A percentile compares a stretch with the other conserved stretches of the same genome.
phyloP scores from a whole-genome alignment of 2,329 filamentous ascomycete species.

The Aspergillus japonicus region DNA sequence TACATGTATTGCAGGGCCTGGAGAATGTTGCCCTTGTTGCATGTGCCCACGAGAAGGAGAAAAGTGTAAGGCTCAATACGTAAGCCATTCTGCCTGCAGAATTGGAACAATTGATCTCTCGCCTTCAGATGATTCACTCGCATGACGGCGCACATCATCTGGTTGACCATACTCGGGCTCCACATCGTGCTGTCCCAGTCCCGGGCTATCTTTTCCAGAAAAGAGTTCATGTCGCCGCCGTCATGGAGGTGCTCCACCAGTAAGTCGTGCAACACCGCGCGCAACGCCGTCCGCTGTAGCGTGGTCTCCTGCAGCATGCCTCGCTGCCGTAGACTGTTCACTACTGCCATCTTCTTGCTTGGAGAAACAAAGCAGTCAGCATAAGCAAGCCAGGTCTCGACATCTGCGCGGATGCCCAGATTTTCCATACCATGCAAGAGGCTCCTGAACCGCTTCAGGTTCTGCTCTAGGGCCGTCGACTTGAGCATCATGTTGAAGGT shows the following conservation, averaged over 20 bases:
- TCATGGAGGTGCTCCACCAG: slow-evolving; percentile 34
- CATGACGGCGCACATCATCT: slow-evolving; percentile 38
- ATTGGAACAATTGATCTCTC: slow-evolving; percentile 30
- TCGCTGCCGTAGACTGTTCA: slow-evolving; percentile 32
- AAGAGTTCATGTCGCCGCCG: slow-evolving; percentile 35
- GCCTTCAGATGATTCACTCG: slow-evolving; percentile 26
- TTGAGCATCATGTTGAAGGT: slow-evolving; percentile 48
- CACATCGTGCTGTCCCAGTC: slow-evolving; percentile 41
- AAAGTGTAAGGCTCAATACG: slow-evolving; percentile 29
- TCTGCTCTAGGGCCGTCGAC: slow-evolving; percentile 36
- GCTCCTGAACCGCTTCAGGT: slow-evolving; percentile 40
- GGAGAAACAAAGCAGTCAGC: slow-evolving; percentile 31
- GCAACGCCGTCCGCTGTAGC: slow-evolving; percentile 27
- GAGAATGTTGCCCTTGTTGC: slow-evolving; percentile 23
- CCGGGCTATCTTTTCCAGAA: slow-evolving; percentile 39
- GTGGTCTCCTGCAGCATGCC: slow-evolving; percentile 29
- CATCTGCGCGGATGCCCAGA: slow-evolving; percentile 39
- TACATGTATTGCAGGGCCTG: slow-evolving; percentile 25
- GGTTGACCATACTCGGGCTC: slow-evolving; percentile 34
- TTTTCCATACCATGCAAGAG: slow-evolving; percentile 41
- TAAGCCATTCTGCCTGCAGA: slow-evolving; percentile 31
- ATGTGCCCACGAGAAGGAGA: slow-evolving; percentile 29
- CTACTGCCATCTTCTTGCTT: slow-evolving; percentile 28
- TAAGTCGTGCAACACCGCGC: slow-evolving; percentile 33
- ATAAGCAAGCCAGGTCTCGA: slow-evolving; percentile 45